phyloP scores from a whole-genome alignment of 495 filamentous ascomycete genomes.

The Hypoxylon lenormandii region DNA sequence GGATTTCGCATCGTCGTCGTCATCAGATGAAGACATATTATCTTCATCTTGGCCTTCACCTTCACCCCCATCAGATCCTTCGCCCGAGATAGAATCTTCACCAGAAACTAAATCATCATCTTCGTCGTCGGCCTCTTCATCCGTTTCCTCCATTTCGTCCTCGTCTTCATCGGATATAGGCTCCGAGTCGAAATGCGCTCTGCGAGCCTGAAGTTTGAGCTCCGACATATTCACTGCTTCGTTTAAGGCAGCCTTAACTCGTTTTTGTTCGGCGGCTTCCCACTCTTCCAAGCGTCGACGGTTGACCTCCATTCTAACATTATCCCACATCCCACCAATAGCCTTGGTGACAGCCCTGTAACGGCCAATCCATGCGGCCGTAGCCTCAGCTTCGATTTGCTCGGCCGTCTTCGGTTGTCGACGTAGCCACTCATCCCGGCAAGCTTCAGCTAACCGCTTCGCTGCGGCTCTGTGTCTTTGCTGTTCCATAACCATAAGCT shows the following conservation, averaged over 20 bases:
- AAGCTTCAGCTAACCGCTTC: slow-evolving; percentile 72
- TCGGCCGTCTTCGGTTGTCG: slow-evolving; percentile 77
- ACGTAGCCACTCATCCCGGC: slow-evolving; percentile 70
- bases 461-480: slow-evolving; percentile 75
- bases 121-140: slow-evolving; percentile 64
- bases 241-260: slow-evolving; percentile 83
- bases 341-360: slow-evolving; percentile 79
- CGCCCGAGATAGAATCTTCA: slow-evolving; percentile 61
- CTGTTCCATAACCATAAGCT: slow-evolving; percentile 79
- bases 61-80: slow-evolving; percentile 45
- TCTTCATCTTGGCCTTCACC: slow-evolving; percentile 72
- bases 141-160: slow-evolving; percentile 56
- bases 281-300: slow-evolving; percentile 76
- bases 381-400: slow-evolving; percentile 71
- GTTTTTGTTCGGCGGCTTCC: slow-evolving; percentile 85
- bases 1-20: slow-evolving; percentile 69
- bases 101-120: slow-evolving; percentile 69
- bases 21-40: slow-evolving; percentile 77
- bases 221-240: slow-evolving; percentile 80
- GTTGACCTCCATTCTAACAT: slow-evolving; percentile 80
- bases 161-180: slow-evolving; percentile 68
- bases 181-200: slow-evolving; percentile 59
- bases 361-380: slow-evolving; percentile 59
- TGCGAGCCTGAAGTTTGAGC: slow-evolving; percentile 66
- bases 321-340: slow-evolving; percentile 80